Evolutionary conservation across 352 stramenopile species (phyloP).

Genomic region (Phytophthora podocarpi): DNA sequence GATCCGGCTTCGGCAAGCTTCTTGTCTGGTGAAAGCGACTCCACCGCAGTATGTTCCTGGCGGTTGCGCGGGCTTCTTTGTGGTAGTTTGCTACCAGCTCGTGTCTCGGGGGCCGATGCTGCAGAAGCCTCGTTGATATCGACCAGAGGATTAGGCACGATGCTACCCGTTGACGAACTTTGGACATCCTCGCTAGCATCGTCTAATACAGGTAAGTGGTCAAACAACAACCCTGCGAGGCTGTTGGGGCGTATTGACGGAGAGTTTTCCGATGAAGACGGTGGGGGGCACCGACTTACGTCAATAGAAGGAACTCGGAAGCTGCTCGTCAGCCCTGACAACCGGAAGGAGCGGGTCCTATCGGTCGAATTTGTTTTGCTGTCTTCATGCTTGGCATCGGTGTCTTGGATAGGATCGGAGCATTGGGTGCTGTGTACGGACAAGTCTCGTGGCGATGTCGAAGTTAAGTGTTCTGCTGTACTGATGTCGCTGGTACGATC

Average conservation of each 20-base stretch:
- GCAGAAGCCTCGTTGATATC: conserved; percentile 21
- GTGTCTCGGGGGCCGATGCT: conserved; percentile 19
- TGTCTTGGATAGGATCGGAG: neutral
- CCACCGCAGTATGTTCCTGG: conserved; percentile 35
- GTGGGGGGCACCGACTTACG: neutral
- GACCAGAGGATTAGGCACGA: conserved; percentile 5
- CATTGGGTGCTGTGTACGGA: neutral
- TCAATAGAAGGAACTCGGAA: conserved; percentile 16
- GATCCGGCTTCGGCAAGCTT: conserved; percentile 12
- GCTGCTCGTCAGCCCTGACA: conserved; percentile 4
- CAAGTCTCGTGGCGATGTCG: neutral
- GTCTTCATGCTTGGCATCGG: neutral
- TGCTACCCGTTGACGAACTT: neutral
- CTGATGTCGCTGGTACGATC: neutral
- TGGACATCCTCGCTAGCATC: conserved; percentile 6
- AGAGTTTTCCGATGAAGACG: conserved; percentile 20
- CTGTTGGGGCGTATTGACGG: conserved; percentile 20
- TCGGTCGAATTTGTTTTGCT: neutral
- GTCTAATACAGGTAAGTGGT: neutral
- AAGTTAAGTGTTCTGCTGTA: neutral
- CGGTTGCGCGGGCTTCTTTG: conserved; percentile 11
- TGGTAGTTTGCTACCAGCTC: neutral
- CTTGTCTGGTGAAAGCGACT: conserved; percentile 36
- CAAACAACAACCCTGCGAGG: conserved; percentile 6
- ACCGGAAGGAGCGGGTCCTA: conserved; percentile 15